Conservation (phyloP, 2,329 filamentous ascomycete genomes). For the Neofusicoccum kwambonambiense region DNA sequence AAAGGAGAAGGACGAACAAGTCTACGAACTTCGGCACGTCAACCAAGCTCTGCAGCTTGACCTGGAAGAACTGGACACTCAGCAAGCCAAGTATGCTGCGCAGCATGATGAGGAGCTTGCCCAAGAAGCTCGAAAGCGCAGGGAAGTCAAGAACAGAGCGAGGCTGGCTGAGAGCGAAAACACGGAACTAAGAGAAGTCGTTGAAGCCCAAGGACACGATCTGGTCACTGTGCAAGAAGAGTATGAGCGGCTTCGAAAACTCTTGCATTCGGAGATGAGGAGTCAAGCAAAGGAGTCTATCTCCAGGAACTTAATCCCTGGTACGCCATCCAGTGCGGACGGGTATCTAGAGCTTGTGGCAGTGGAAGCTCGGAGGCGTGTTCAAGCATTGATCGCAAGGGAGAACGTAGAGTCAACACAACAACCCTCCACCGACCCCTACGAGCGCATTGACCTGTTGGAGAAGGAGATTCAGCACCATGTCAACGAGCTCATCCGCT, state of each 20-base stretch:
- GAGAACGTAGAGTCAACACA: slow-evolving; percentile 3
- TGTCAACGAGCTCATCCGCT: slow-evolving; percentile 48
- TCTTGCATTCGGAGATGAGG: slow-evolving; percentile 43
- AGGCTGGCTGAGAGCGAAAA: slow-evolving; percentile 25
- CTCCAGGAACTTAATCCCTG: slow-evolving; percentile 28
- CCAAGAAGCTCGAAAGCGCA: slow-evolving; percentile 31
- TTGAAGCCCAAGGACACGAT: slow-evolving; percentile 27
- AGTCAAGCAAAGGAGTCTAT: slow-evolving; percentile 35
- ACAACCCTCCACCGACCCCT: slow-evolving; percentile 3
- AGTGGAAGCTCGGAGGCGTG: slow-evolving; percentile 30
- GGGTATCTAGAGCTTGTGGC: slow-evolving; percentile 38
- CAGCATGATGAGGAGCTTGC: slow-evolving; percentile 19
- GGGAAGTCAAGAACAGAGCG: slow-evolving; percentile 28
- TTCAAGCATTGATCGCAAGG: slow-evolving; percentile 27
- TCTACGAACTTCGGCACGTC: slow-evolving; percentile 27
- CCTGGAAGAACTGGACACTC: slow-evolving; percentile 24
- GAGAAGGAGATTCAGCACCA: slow-evolving; percentile 44
- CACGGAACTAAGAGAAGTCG: slow-evolving; percentile 31
- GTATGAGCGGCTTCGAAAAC: slow-evolving; percentile 39
- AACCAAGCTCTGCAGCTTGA: slow-evolving; percentile 24
- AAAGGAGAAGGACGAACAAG: slow-evolving; percentile 6
- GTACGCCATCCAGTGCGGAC: slow-evolving; percentile 26
- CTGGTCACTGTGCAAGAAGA: slow-evolving; percentile 34
- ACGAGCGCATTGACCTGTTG: slow-evolving; percentile 30
- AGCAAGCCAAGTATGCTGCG: slow-evolving; percentile 23